Base-by-base conservation (phyloP, 176 grass and related monocot species). In the Carex kokanica region DNA sequence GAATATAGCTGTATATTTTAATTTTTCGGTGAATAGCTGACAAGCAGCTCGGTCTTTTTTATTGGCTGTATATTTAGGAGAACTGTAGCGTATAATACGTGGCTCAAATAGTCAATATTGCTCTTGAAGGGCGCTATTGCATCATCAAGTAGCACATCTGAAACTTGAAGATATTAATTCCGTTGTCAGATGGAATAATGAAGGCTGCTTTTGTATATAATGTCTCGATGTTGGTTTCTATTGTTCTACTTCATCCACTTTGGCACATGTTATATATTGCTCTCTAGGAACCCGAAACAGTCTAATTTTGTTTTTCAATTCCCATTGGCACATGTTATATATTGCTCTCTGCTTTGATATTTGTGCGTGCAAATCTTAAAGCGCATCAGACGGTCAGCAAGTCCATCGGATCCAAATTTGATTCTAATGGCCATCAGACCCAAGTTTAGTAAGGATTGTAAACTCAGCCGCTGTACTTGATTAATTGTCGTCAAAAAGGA, bases 11-110 rank as follows among this genome's bases (percentile, higher is more conserved):
- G 23, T 74, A 74, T 52, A 53, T 74, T 11, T 74, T 74, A 25
- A 74, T 52, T 74, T 52, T 74, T 74, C 9, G 71, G 71, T 74
- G 43, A 27, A 53, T 74, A 74, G 45, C 71, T 74, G 45, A 52
- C 6, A 54, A 74, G 45, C 53, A 74, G 71, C 70, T 74, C 41
- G 13, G 49, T 14, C 72, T 52, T 77, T 77, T 77, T 54, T 13
- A 77, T 77, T 15, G 13, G 72, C 72, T 77, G 49, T 27, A 55
- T 55, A 55, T 24, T 43, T 43, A 43, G 41, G 41, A 43, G 41
- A 43, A 38, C 5, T 5, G 36, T 38, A 38, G 36, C 36, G 5
- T 38, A 38, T 38, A 38, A 5, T 6, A 38, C 4, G 36, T 1
- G 36, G 5, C 36, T 38, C 36, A 38, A 38, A 38, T 38, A 38